Evolutionary conservation across 1,284 basidiomycete species (phyloP).

Genomic region (Laetiporus sulphureus): DNA sequence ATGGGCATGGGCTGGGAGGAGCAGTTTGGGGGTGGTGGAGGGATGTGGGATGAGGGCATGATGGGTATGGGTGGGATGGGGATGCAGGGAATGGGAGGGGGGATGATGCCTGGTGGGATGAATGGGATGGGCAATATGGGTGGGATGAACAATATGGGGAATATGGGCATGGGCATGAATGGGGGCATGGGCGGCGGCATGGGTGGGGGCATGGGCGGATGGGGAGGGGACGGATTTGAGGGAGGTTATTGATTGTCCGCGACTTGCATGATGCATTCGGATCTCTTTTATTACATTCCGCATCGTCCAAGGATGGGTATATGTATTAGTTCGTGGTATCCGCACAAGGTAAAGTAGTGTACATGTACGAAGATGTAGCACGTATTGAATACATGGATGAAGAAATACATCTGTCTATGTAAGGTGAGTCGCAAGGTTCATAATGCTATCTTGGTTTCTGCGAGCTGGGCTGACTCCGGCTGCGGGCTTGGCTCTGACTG

Average conservation of each 20-base stretch:
- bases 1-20: slow-evolving; percentile 25
- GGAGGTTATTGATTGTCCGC: slow-evolving; percentile 5
- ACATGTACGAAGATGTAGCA: too few species aligned
- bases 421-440: too few species aligned
- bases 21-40: slow-evolving; percentile 16
- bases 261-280: not conserved
- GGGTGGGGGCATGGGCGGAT: slow-evolving; percentile 18
- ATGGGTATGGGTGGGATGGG: slow-evolving; percentile 25
- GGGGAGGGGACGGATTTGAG: slow-evolving; percentile 19
- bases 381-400: too few species aligned
- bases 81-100: slow-evolving; percentile 21
- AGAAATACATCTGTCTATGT: too few species aligned
- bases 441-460: too few species aligned
- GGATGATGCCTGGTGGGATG: slow-evolving; percentile 17
- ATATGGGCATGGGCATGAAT: slow-evolving; percentile 17
- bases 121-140: slow-evolving; percentile 24
- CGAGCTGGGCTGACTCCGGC: too few species aligned
- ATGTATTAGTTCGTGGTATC: too few species aligned
- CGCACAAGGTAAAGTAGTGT: too few species aligned
- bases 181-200: slow-evolving; percentile 18
- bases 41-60: slow-evolving; percentile 21
- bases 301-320: too few species aligned
- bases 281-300: not conserved
- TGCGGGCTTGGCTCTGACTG: too few species aligned
- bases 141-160: slow-evolving; percentile 26